Base-by-base conservation (phyloP, 2,329 filamentous ascomycete genomes). In the Alternaria sp. region DNA sequence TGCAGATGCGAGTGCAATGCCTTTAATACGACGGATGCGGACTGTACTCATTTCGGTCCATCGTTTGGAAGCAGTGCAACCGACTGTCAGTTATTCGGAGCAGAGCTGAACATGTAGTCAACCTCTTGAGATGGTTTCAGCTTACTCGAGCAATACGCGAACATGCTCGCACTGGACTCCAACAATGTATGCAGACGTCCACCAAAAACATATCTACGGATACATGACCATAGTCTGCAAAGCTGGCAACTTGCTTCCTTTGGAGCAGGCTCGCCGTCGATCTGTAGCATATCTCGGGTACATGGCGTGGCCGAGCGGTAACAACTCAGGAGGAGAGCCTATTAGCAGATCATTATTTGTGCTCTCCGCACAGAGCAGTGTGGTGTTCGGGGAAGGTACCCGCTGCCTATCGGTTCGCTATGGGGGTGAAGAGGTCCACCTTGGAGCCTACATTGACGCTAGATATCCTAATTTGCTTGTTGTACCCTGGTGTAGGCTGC, bases 41-140 rank as follows among this genome's bases (percentile, higher is more conserved):
- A 33, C 18, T 14, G 50, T 41, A 8, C 37, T 25, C 6, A 51
- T 46, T 14, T 14, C 33, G 44, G 26, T 41, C 18, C 18, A 44
- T 47, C 25, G 30, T 21, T 37, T 30, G 50, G 12, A 60, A 15
- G 45, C 57, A 55, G 57, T 56, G 37, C 28, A 46, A 60, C 57
- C 11, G 26, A 37, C 50, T 46, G 30, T 44, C 50, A 28, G 28
- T 59, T 20, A 33, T 26, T 41, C 50, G 56, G 47, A 54, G 21
- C 43, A 18, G 45, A 51, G 61, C 61, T 60, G 57, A 56, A 46
- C 21, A n/a, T 55, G 33, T 10, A 50, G n/a, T 37, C 46, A 18
- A 46, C 10, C 21, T 20, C 28, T 23, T 55, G 43, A 20, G 8
- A 14, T 14, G 12, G 20, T 25, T 23, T 15, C 26, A 60, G 44